Evolutionary conservation across 495 filamentous ascomycete species (phyloP).

Genomic region (Aspergillus panamensis): DNA sequence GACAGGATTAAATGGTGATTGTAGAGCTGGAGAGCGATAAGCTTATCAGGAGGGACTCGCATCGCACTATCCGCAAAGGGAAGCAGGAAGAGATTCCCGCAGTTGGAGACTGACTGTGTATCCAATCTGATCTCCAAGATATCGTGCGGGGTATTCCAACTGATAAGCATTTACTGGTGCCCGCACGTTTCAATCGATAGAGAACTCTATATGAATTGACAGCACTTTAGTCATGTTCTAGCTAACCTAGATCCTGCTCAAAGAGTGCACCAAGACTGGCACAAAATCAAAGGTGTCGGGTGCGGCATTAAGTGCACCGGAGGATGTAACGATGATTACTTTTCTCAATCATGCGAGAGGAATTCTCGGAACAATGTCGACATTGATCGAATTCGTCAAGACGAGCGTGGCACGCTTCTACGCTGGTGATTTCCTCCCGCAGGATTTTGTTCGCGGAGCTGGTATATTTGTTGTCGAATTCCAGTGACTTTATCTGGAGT

Average conservation of each 20-base stretch:
- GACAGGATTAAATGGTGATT: not conserved
- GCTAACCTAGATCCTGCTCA: too few species aligned
- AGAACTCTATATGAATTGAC: too few species aligned
- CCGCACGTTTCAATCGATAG: too few species aligned
- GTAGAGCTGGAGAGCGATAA: not conserved
- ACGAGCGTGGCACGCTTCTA: not conserved
- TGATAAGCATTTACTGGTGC: not conserved
- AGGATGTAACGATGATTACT: not conserved
- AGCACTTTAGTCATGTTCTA: too few species aligned
- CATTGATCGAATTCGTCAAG: not conserved
- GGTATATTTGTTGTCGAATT: too few species aligned
- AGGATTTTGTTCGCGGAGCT: too few species aligned
- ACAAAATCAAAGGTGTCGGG: not conserved
- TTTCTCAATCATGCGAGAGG: not conserved
- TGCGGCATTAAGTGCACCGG: not conserved
- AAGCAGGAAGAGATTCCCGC: constrained; percentile 3
- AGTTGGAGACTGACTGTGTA: not conserved
- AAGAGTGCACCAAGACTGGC: too few species aligned
- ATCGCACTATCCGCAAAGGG: constrained; percentile 7
- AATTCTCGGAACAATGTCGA: not conserved
- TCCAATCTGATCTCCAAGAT: constrained; percentile 1
- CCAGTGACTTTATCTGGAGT: too few species aligned
- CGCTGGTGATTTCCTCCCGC: not conserved
- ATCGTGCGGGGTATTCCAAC: constrained; percentile 1
- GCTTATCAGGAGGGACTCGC: not conserved